Conservation (phyloP, 768 basidiomycete species). For the Leucocoprinus leucothites region DNA sequence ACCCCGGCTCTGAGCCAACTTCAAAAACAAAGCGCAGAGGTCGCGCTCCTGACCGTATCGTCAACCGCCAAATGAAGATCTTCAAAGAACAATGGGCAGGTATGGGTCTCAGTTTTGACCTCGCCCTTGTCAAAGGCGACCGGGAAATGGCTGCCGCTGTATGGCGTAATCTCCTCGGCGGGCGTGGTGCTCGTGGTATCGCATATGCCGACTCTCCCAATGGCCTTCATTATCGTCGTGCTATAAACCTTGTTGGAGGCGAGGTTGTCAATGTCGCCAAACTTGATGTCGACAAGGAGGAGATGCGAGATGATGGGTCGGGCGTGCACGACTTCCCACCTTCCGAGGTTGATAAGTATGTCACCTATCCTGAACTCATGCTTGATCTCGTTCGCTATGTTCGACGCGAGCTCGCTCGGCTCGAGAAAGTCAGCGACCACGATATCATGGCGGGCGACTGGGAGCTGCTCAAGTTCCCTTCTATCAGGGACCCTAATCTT, state of each 20-base stretch:
- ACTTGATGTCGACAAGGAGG: conserved; percentile 55
- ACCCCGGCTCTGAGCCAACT: conserved; percentile 3
- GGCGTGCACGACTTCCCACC: conserved; percentile 71
- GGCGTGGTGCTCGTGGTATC: conserved; percentile 75
- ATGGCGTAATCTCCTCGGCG: conserved; percentile 91
- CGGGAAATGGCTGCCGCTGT: conserved; percentile 81
- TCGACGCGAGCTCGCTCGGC: conserved; percentile 64
- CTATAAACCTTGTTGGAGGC: conserved; percentile 71
- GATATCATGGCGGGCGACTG: conserved; percentile 38
- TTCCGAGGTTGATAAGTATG: conserved; percentile 60
- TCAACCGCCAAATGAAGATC: conserved; percentile 86
- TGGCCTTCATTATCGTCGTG: conserved; percentile 44
- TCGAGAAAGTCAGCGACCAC: conserved; percentile 52
- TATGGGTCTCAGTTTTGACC: conserved; percentile 72
- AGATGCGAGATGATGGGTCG: conserved; percentile 59
- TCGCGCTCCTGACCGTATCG: conserved; percentile 71
- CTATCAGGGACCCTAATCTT: not conserved
- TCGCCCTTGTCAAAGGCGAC: conserved; percentile 74
- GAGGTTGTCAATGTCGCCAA: conserved; percentile 58
- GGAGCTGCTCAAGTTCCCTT: conserved; percentile 37
- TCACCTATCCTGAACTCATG: conserved; percentile 75
- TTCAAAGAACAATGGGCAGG: conserved; percentile 92
- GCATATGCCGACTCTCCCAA: conserved; percentile 31
- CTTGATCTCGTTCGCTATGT: conserved; percentile 66
- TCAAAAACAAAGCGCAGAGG: conserved; percentile 19